phyloP scores from a whole-genome alignment of 352 stramenopile species.

The Phytopythium sindhum region DNA sequence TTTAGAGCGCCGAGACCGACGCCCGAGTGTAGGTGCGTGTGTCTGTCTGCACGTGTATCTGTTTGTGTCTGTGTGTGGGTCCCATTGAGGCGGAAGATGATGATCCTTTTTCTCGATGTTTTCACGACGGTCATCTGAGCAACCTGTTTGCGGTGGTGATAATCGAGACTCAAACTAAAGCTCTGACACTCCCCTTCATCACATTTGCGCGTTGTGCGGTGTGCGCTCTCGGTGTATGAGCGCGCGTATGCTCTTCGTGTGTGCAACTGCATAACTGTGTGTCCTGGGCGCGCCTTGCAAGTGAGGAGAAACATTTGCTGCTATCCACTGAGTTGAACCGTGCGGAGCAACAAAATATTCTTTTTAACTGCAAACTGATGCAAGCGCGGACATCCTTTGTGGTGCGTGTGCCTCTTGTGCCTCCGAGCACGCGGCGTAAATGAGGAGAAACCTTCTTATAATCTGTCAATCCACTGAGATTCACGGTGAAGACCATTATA shows the following conservation, averaged over 20 bases:
- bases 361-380: constrained; percentile 90
- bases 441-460: constrained; percentile 12
- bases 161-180: constrained; percentile 83
- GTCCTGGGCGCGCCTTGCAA: constrained; percentile 22
- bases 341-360: constrained; percentile 74
- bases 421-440: constrained; percentile 4
- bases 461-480: constrained; percentile 15
- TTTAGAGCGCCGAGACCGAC: neutral
- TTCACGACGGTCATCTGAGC: constrained; percentile 91
- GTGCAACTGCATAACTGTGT: constrained; percentile 8
- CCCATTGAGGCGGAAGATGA: constrained; percentile 53
- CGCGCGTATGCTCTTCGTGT: constrained; percentile 4
- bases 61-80: constrained; percentile 10
- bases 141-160: constrained; percentile 60
- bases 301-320: constrained; percentile 81
- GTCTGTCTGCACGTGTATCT: constrained; percentile 2
- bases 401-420: neutral
- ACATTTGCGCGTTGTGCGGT: constrained; percentile 5
- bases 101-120: constrained; percentile 85
- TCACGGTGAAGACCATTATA: constrained; percentile 8
- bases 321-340: constrained; percentile 79
- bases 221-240: neutral
- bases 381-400: constrained; percentile 8
- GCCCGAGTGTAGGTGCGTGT: neutral
- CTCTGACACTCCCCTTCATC: constrained; percentile 55